Percentiles rank a stretch among this genome's conserved stretches.
phyloP scores from a whole-genome alignment of 2,329 filamentous ascomycete species.

The Nothopassalora personata region DNA sequence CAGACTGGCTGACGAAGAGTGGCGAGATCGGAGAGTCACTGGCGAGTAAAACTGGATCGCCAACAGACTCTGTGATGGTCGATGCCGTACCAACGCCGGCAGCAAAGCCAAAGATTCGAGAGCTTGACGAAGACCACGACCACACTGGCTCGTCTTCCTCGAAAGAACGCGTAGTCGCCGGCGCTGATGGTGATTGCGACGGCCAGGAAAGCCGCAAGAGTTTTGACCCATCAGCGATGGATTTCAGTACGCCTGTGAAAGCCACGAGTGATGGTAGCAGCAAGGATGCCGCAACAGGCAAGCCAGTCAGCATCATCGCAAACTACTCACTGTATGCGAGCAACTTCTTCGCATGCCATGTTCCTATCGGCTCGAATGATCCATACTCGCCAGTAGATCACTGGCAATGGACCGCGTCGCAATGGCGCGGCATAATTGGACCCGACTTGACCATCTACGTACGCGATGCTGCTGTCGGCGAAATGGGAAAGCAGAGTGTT shows the following conservation, averaged over 20 bases:
- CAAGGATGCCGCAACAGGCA: constrained; percentile 20
- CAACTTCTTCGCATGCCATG: constrained; percentile 66
- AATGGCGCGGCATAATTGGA: constrained; percentile 82
- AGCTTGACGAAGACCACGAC: constrained; percentile 27
- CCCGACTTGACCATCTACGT: constrained; percentile 75
- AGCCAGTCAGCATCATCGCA: constrained; percentile 70
- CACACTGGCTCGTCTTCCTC: constrained; percentile 11
- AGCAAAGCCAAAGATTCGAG: constrained; percentile 7
- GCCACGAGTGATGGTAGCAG: neutral
- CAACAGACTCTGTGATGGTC: constrained; percentile 21
- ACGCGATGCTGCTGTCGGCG: constrained; percentile 33
- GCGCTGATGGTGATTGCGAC: constrained; percentile 6
- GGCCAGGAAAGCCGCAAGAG: neutral
- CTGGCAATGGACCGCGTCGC: constrained; percentile 94
- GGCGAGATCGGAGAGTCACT: constrained; percentile 56
- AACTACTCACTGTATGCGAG: constrained; percentile 75
- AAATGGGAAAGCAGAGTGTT: constrained; percentile 26
- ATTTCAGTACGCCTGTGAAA: constrained; percentile 17
- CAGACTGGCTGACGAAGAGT: constrained; percentile 69
- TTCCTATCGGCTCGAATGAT: constrained; percentile 62
- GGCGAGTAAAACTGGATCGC: constrained; percentile 9
- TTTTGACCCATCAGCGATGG: constrained; percentile 19
- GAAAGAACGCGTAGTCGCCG: neutral
- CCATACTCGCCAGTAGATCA: constrained; percentile 78
- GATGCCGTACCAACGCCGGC: constrained; percentile 11